Base-by-base conservation (phyloP, 208 protist genomes). In the Acanthamoeba castellanii region DNA sequence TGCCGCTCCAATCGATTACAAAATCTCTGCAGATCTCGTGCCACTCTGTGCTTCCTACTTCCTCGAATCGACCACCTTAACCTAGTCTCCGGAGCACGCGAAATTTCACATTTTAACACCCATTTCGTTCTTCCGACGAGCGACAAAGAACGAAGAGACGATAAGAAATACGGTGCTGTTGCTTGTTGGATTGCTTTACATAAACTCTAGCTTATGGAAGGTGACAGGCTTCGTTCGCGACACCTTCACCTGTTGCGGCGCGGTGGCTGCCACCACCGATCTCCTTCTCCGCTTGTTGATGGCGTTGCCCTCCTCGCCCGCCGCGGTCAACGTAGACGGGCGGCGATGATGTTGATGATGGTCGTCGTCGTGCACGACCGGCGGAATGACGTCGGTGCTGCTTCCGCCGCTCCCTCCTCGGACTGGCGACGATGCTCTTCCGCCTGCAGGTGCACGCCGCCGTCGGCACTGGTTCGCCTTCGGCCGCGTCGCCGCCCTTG, bases 171-270 rank as follows among this genome's bases (percentile, higher is more conserved):
- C 47, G 14, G 7, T 57, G 50, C 50, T 57, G 50, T 9, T 47
- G 30, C 3, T 45, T 81, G 6, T 25, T 81, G 30, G 16, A n/a
- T 64, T 64, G 57, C 68, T 14, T 50, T 37, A 81, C 72, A 81
- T 47, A 22, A 81, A 81, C 72, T 81, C 72, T 4, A 81, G 72
- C 32, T 37, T 81, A 30, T 81, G 72, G 37, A 81, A 81, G 34
- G 72, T 81, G 30, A 81, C 72, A 27, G 25, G 72, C 37, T 81
- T 81, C 72, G 72, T 81, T 45, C 72, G 30, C 1, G 72, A 4
- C 11, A 30, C 66, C 32, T 74, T 74, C n/a, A 18, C 45, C 45
- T 47, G 72, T 37, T 25, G 37, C 6, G 13, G 8, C 1, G 72
- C 5, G 16, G 72, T 7, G 72, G 32, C 30, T 9, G 72, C 22